Evolutionary conservation across 768 basidiomycete genomes (phyloP), one percentile per base, ranked within the genome.

Genomic region (Mycena venus): DNA sequence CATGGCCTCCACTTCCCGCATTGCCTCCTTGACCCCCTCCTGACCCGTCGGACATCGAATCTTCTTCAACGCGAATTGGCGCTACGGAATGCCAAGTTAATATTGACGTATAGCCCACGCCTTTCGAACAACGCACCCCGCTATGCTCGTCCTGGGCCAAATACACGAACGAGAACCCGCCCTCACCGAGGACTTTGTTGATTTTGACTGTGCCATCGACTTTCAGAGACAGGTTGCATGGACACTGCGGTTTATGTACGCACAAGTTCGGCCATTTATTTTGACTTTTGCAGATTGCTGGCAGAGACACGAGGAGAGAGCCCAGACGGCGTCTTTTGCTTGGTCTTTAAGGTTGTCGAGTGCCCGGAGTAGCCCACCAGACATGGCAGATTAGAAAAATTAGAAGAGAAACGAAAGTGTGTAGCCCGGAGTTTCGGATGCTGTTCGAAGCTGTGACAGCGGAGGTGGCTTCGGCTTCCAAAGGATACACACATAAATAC

Each of bases 61-160:
- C 85, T 98, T 99, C 88, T 99, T 99, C 75, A 99, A 86, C 0
- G 98, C 98, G 78, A 98, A 99, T 87, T 95, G 91, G 75, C 97
- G 90, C 91, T 96, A 83, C 1, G 29, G 40, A 66, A 51, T 23
- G 23, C 23, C 36, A 21, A 23, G n/a, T 49, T 63, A 44, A 69
- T 44, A 38, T 29, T 27, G n/a, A 62, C 21, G 25, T 59, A 15
- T 60, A 29, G 75, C 71, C 40, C 73, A 61, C 62, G 71, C 49
- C 9, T 25, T 31, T 8, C 11, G 42, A 19, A 72, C 27, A 42
- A 85, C 93, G 78, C 80, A 95, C 95, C 62, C 94, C 94, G 78
- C 95, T 96, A 72, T 90, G 88, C 78, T 96, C 95, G 82, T 96
- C 95, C 82, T 95, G 94, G 4, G 93, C 95, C 36, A 95, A 88